These are phyloP conservation scores for Pyropia yezoensis DNA, from an alignment of 23 red algal species.

Conservation along the genomic window DNA sequence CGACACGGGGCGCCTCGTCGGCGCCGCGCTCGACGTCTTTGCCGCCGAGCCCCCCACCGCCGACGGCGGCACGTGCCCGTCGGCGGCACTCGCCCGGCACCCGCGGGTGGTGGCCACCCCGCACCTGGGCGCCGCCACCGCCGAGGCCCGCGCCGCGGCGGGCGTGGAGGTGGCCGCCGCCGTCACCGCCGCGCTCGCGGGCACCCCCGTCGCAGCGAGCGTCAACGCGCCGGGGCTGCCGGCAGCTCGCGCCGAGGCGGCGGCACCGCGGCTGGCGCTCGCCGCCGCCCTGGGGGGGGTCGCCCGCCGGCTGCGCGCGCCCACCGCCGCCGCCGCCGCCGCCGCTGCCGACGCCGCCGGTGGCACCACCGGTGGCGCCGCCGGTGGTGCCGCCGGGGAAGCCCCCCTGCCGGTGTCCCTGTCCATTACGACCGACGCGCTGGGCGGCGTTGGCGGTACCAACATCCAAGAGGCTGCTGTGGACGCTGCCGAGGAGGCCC, in stretches of 20 bases:
- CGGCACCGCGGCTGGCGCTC: constrained; percentile 61
- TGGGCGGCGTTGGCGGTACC: constrained; percentile 40
- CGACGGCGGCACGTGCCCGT: constrained; percentile 48
- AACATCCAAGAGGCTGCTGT: constrained; percentile 33
- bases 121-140: constrained; percentile 92
- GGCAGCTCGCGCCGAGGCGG: constrained; percentile 33
- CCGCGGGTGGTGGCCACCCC: constrained; percentile 87
- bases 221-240: constrained; percentile 84
- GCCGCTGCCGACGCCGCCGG: too few species aligned
- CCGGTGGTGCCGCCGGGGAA: too few species aligned
- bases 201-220: constrained; percentile 78
- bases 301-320: neutral
- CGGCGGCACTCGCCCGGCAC: constrained; percentile 68
- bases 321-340: too few species aligned
- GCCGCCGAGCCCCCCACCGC: constrained; percentile 73
- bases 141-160: constrained; percentile 87
- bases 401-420: too few species aligned
- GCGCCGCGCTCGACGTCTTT: constrained; percentile 88
- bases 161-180: constrained; percentile 83
- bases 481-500: constrained; percentile 29
- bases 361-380: too few species aligned
- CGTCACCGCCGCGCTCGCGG: constrained; percentile 59
- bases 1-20: constrained; percentile 63
- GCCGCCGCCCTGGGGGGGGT: constrained; percentile 68
- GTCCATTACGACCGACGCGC: constrained; percentile 12